Evolutionary conservation across 2,329 filamentous ascomycete species (phyloP).

Genomic region (Cladophialophora carrionii): DNA sequence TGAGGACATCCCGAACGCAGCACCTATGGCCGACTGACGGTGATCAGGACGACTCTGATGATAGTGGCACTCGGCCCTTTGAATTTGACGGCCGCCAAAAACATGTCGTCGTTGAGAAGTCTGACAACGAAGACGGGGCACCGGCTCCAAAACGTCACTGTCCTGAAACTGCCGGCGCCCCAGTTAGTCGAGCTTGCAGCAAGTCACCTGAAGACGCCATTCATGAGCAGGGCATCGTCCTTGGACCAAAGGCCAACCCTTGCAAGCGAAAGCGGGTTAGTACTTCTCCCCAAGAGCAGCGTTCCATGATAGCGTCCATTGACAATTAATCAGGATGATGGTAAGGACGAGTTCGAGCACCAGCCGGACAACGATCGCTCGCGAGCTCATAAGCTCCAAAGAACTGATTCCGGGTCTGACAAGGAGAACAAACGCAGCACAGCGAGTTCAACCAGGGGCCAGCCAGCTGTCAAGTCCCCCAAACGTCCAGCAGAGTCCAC

Average conservation of each 20-base stretch:
- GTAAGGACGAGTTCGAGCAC: not conserved
- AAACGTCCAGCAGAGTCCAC: not conserved
- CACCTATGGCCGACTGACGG: not conserved
- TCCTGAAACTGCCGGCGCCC: not conserved
- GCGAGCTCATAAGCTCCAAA: not conserved
- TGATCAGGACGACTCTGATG: not conserved
- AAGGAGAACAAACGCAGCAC: not conserved
- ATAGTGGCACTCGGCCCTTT: not conserved
- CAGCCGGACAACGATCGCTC: not conserved
- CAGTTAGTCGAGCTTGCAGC: not conserved
- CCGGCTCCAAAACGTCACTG: not conserved
- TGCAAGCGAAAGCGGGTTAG: constrained; percentile 20
- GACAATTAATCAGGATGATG: constrained; percentile 10
- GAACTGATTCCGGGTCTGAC: not conserved
- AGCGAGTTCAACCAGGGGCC: not conserved
- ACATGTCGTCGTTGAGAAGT: constrained; percentile 8
- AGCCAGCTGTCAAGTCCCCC: not conserved
- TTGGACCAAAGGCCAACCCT: not conserved
- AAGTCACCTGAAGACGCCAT: constrained; percentile 2
- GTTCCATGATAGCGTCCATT: not conserved
- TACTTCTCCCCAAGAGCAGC: not conserved
- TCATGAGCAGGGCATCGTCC: not conserved
- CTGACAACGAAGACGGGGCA: constrained; percentile 5
- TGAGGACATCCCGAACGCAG: not conserved
- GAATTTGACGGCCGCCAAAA: not conserved